Evolutionary conservation across 345 rosid genomes (phyloP).

Genomic region (Excoecaria agallocha): DNA sequence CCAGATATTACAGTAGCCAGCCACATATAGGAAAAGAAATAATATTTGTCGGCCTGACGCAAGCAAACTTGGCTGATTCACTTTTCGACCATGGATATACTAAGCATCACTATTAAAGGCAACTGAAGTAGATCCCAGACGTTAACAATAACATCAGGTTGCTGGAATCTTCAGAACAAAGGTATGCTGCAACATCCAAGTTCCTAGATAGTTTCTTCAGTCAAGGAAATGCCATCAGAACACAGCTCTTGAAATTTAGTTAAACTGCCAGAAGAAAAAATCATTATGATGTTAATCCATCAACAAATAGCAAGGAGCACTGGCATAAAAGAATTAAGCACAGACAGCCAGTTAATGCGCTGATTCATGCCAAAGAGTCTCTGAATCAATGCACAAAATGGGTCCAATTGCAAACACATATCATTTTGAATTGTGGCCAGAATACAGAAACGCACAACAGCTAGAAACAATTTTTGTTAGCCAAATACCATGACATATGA

Average conservation of each 20-base stretch:
- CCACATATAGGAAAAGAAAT: not conserved
- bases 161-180: not conserved
- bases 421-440: not conserved
- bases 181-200: constrained; percentile 5
- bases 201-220: constrained; percentile 7
- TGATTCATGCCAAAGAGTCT: not conserved
- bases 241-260: constrained; percentile 53
- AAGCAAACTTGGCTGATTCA: not conserved
- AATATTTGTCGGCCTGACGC: not conserved
- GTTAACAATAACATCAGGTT: not conserved
- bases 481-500: not conserved
- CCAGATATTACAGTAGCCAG: not conserved
- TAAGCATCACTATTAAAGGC: not conserved
- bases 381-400: not conserved
- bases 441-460: too few species aligned
- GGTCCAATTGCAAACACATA: not conserved
- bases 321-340: not conserved
- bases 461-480: too few species aligned
- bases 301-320: not conserved
- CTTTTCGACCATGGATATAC: not conserved
- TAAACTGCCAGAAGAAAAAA: constrained; percentile 39
- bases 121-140: not conserved
- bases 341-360: not conserved
- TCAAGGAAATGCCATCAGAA: constrained; percentile 6
- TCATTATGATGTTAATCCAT: not conserved